Percentiles rank a stretch among this genome's conserved stretches.
These are phyloP conservation scores for Hericium alpestre DNA, from an alignment of 768 basidiomycete species.

Conservation along the genomic window DNA sequence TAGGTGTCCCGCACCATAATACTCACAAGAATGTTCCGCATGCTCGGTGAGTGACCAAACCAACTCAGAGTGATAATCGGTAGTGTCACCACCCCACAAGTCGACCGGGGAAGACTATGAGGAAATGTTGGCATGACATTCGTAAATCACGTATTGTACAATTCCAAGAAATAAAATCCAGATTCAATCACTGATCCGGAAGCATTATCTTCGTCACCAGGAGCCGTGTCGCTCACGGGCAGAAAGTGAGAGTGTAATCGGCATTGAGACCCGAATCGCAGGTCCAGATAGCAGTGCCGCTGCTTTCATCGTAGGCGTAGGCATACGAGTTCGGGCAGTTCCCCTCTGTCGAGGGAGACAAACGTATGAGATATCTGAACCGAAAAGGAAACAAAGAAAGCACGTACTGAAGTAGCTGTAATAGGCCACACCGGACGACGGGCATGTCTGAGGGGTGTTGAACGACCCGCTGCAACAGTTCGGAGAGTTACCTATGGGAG, in stretches of 20 bases:
- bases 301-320: constrained; percentile 45
- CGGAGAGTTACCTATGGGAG: constrained; percentile 23
- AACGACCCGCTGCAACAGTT: constrained; percentile 26
- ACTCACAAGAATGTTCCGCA: too few species aligned
- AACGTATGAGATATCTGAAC: background rate
- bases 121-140: too few species aligned
- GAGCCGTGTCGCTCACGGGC: constrained; percentile 12
- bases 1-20: too few species aligned
- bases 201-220: too few species aligned
- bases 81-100: too few species aligned
- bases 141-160: too few species aligned
- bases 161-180: too few species aligned
- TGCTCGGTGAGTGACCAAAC: too few species aligned
- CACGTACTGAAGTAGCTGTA: constrained; percentile 6
- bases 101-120: too few species aligned
- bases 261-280: constrained; percentile 27
- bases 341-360: constrained; percentile 17
- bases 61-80: too few species aligned
- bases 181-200: too few species aligned
- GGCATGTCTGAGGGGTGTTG: constrained; percentile 26
- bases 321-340: constrained; percentile 39
- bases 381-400: background rate
- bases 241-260: constrained; percentile 22
- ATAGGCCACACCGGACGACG: constrained; percentile 19
- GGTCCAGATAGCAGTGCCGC: constrained; percentile 42